Evolutionary conservation across 192 early-diverging fungal species (phyloP).

Genomic region (Linnemannia elongata): DNA sequence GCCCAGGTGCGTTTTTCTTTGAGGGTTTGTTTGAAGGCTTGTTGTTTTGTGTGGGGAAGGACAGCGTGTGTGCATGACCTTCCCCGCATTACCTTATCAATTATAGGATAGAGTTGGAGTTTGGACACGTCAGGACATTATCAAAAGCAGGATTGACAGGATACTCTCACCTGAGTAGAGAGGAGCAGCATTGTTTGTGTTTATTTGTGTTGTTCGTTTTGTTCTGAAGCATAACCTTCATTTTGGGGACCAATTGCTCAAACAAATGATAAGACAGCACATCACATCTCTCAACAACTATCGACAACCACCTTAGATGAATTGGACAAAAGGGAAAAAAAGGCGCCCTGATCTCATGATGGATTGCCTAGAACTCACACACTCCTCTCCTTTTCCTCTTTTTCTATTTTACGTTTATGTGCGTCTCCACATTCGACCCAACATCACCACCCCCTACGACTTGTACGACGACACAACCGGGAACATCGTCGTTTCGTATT

Average conservation of each 20-base stretch:
- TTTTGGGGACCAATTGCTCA: neutral
- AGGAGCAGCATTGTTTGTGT: neutral
- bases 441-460: neutral
- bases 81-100: neutral
- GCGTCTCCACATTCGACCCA: too few species aligned
- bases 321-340: neutral
- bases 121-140: neutral
- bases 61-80: neutral
- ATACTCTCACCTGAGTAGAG: neutral
- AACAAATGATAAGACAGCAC: neutral
- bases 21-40: too few species aligned
- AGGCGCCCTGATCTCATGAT: neutral
- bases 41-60: neutral
- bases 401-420: neutral
- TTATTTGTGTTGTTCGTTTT: neutral
- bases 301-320: neutral
- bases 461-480: neutral
- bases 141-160: neutral
- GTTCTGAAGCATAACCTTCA: neutral
- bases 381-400: neutral
- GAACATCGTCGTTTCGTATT: neutral
- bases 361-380: neutral
- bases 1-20: constrained; percentile 72
- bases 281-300: neutral
- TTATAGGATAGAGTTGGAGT: neutral